Conservation (phyloP, 371 early-diverging fungal species). For the Basidiobolus meristosporus region DNA sequence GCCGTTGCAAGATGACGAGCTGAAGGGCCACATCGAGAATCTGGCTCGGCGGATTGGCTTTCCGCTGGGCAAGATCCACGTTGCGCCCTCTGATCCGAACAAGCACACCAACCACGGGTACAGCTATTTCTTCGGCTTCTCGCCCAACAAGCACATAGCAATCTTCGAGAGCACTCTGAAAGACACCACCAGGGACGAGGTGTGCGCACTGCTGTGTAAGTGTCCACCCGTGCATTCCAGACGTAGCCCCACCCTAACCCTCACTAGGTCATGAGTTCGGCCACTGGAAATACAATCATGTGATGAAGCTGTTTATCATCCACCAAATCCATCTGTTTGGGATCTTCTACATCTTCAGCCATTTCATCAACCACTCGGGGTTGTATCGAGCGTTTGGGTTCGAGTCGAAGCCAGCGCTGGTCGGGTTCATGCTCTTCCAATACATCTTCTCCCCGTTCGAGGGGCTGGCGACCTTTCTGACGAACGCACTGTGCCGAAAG, state of each 20-base stretch:
- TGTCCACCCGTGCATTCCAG: too few relatives aligned
- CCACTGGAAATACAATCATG: slow-evolving; percentile 88
- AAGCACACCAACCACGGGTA: slow-evolving; percentile 88
- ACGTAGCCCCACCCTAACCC: slow-evolving; percentile 3
- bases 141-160: slow-evolving; percentile 94
- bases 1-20: slow-evolving; percentile 69
- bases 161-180: slow-evolving; percentile 89
- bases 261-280: slow-evolving; percentile 83
- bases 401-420: slow-evolving; percentile 43
- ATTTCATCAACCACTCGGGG: slow-evolving; percentile 38
- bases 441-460: slow-evolving; percentile 64
- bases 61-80: slow-evolving; percentile 82
- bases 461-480: slow-evolving; percentile 45
- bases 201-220: slow-evolving; percentile 75
- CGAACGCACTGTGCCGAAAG: slow-evolving; percentile 65
- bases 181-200: slow-evolving; percentile 67
- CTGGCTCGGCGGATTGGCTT: slow-evolving; percentile 76
- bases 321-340: slow-evolving; percentile 57
- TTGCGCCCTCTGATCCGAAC: slow-evolving; percentile 73
- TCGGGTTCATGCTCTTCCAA: slow-evolving; percentile 80
- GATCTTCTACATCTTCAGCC: slow-evolving; percentile 72
- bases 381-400: slow-evolving; percentile 79
- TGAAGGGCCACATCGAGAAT: slow-evolving; percentile 66
- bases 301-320: slow-evolving; percentile 46
- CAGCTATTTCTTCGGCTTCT: slow-evolving; percentile 94